Base-by-base conservation (phyloP, 75 land plant genomes). In the Pseudotsuga menziesii region DNA sequence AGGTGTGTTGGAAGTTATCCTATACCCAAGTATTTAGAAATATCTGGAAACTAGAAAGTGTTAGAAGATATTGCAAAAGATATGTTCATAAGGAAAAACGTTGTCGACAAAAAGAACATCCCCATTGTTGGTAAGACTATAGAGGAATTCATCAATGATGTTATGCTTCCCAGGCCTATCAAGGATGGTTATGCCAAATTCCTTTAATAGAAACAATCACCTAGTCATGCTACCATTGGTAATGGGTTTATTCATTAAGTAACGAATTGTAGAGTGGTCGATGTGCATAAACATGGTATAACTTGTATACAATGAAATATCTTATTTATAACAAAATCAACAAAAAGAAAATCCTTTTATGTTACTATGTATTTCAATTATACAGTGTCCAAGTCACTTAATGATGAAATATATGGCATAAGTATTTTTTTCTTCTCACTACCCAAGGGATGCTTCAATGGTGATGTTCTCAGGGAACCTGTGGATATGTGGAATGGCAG, bases 171-270 rank as follows among this genome's bases (percentile, higher is more conserved):
- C 72, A 8, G 29, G 56, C 19, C 1, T 64, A 25, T 64, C 66
- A 3, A 67, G 1, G 4, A 78, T 64, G 7, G 25, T 23, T 14
- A 66, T 25, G n/a, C 67, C 79, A 69, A 66, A 78, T 9, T 78
- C 73, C 26, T 78, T 57, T 20, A 80, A 44, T 6, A 78, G 58
- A 0, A 69, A 8, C 14, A 44, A 48, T 20, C 59, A 58, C 3
- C 15, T 58, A 1, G 20, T 16, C 4, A 58, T 1, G 4, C 15
- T 58, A 0, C 16, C 20, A 58, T 20, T 12, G 4, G 20, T 20
- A 0, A 58, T 58, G 4, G 59, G 19, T 58, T 58, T 58, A 20
- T 58, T 58, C 17, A 58, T 58, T 2, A 58, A 16, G 3, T 58
- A 58, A 1, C 17, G 15, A 0, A 58, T 58, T 14, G 17, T 16